Evolutionary conservation across 495 filamentous ascomycete species (phyloP), one percentile per base, ranked within the genome.

Genomic region (Sphaerosporella brunnea): DNA sequence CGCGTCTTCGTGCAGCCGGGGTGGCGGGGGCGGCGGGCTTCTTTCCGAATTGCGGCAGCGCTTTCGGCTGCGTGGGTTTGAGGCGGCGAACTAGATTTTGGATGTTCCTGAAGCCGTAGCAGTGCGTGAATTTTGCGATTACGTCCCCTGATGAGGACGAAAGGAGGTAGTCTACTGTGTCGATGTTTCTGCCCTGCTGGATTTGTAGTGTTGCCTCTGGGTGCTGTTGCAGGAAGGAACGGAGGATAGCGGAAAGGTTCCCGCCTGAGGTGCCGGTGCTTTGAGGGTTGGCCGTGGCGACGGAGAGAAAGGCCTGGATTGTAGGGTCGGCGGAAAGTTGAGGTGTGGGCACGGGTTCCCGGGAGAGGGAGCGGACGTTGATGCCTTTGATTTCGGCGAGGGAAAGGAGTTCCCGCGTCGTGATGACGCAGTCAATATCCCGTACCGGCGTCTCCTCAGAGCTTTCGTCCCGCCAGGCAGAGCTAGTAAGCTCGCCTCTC

Each of bases 401-500:
- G 65, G 85, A 86, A 35, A 97, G 68, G 7, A 97, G 71, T 62
- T 97, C 90, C 48, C 88, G 83, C 44, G 80, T 80, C 16, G 90
- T 97, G 58, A 97, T 96, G 13, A 97, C 90, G 64, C 88, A 96
- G 63, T 97, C 90, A 26, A 94, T 85, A 56, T 97, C 90, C 18
- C 90, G 70, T 15, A 88, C 69, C 15, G 47, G 36, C 1, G 38
- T 45, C 24, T 37, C 53, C 24, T 63, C 62, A 23, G 61, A 63
- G 10, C 36, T 30, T 8, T 20, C 47, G 20, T 48, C 30, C 11
- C 40, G 25, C 90, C 92, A 96, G 19, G 75, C 71, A 0, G 72
- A 63, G 59, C 85, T 79, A 2, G 90, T 97, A 26, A 97, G 72
- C 61, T 97, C 92, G 59, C 82, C 80, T 18, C 90, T 78, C 46